phyloP scores from a whole-genome alignment of 2,329 filamentous ascomycete species.

The Zelopaecilomyces penicillatus region DNA sequence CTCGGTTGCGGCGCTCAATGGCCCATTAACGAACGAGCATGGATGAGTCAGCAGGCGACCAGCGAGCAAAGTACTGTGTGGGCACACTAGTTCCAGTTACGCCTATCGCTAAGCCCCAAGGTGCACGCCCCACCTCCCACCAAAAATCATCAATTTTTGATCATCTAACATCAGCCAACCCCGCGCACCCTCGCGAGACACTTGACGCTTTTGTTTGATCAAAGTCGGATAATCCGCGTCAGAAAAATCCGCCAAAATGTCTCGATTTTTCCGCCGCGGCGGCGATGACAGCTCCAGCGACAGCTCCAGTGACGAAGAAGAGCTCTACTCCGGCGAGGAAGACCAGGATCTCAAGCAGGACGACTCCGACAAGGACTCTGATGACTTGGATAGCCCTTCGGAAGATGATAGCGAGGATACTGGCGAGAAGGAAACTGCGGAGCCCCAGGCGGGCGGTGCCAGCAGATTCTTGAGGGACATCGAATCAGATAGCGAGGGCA shows the following conservation, averaged over 20 bases:
- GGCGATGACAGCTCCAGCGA: conserved; percentile 90
- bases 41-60: background rate
- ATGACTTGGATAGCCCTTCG: conserved; percentile 30
- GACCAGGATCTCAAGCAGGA: conserved; percentile 30
- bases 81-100: conserved; percentile 3
- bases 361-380: conserved; percentile 30
- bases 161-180: conserved; percentile 26
- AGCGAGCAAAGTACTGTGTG: conserved; percentile 3
- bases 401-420: conserved; percentile 54
- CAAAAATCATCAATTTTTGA: conserved; percentile 35
- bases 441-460: conserved; percentile 46
- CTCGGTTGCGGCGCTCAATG: too few relatives aligned
- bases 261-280: conserved; percentile 94
- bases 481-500: conserved; percentile 68
- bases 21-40: too few relatives aligned
- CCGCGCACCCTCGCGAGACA: conserved; percentile 22
- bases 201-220: conserved; percentile 4
- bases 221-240: conserved; percentile 8
- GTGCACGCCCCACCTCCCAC: conserved; percentile 32
- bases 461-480: conserved; percentile 76
- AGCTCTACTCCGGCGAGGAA: conserved; percentile 62
- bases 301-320: conserved; percentile 92
- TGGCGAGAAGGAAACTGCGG: conserved; percentile 44
- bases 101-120: conserved; percentile 30
- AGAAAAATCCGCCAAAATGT: conserved; percentile 54